Base-by-base conservation (phyloP, 257 asterid species). In the Leonotis leonurus region DNA sequence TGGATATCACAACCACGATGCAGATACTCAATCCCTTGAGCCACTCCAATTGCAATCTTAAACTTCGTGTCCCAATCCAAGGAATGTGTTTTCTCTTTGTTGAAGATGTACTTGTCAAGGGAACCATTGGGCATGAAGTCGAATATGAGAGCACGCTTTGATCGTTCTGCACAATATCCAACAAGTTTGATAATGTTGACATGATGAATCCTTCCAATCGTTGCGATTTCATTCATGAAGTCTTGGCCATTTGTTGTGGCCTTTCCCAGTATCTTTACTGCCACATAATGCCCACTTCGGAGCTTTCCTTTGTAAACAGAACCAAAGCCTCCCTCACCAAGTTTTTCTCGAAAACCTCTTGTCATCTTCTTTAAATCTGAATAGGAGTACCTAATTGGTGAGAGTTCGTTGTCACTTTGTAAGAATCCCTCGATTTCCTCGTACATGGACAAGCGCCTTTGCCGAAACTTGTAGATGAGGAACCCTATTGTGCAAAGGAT, bases 141-240 rank as follows among this genome's bases (percentile, higher is more conserved):
- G 0, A 3, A 61, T 0, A 60, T n/a, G 16, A 61, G 67, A 0
- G 56, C 67, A 3, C 56, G 56, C 14, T 61, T 61, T n/a, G 56
- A 44, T 2, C 45, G 8, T 11, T 44, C 22, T 0, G 56, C 67
- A 61, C 67, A 61, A 18, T 61, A 61, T 1, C 67, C 67, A 11
- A 61, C 45, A 17, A 61, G 24, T 12, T 20, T 29, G 0, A 45
- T 45, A 6, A 61, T 14, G 18, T 62, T 62, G 5, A 46, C 24
- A 21, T 62, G 68, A 7, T 62, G 68, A 6, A 62, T 62, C 48
- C 68, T 62, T 48, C 68, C 68, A 1, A 62, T 62, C 8, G 77
- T 74, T n/a, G 70, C 68, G 10, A 73, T 75, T 62, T 77, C 79
- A 46, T 70, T 77, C 26, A 73, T 73, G 56, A 78, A 74, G 25